Base-by-base conservation (phyloP, 345 rosid species). In the Odontarrhena argentea region DNA sequence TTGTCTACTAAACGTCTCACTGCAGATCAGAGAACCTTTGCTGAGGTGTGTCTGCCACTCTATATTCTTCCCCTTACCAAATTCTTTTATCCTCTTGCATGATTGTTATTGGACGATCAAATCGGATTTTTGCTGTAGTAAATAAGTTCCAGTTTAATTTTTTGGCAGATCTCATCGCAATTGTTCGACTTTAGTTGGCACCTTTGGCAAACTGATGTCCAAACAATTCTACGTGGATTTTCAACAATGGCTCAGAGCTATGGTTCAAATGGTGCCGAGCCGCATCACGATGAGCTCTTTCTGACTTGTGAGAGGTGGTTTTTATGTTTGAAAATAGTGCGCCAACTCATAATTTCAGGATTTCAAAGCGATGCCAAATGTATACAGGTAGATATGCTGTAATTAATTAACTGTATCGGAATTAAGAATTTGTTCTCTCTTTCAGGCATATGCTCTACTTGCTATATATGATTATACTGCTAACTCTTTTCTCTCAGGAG, bases 181-280 rank as follows among this genome's bases (percentile, higher is more conserved):
- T 77, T 91, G 66, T 88, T 94, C 69, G 86, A 86, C 70, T 87
- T 82, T 73, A 68, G 95, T 81, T 94, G 97, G 95, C 87, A 74
- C 79, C 95, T 94, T 56, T 94, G 99, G 99, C 91, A 91, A 77
- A 88, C 83, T 70, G 97, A 94, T 83, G 84, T 86, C 70, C 94
- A 88, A 76, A 82, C 86, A 34, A 94, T 94, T 73, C 78, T 88
- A 61, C 83, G 66, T 57, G 91, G 95, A 50, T 87, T 94, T 74
- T 81, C 89, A n/a, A 62, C 86, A 26, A 81, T 87, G 71, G 55
- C 76, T 51, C 87, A 82, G 76, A 74, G 72, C 83, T 80, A 73
- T 73, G 80, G 75, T 73, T 61, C 87, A 60, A 82, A 78, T 81
- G 65, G 81, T 65, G 49, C 65, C 22, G 85, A 80, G 71, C 84